A percentile compares a stretch with the other conserved stretches of the same genome.
phyloP scores from a whole-genome alignment of 1,284 basidiomycete species.

The Chondrostereum purpureum region DNA sequence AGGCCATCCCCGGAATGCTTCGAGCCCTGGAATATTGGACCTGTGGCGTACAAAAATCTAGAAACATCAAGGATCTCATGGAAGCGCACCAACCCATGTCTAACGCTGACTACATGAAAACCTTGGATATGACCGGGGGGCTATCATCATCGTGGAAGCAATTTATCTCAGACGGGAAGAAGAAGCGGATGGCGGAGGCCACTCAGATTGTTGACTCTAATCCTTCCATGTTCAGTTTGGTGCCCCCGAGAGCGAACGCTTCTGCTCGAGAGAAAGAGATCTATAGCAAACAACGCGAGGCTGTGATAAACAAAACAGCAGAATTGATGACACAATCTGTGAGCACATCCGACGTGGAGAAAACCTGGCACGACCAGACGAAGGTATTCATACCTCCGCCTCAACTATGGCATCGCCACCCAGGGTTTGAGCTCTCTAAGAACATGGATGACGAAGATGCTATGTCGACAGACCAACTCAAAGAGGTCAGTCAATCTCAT shows the following conservation, averaged over 20 bases:
- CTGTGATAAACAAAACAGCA: neutral
- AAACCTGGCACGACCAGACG: neutral
- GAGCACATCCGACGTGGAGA: neutral
- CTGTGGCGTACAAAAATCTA: neutral
- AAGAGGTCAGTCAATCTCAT: neutral
- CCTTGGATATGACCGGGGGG: neutral
- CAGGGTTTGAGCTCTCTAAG: neutral
- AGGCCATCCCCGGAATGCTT: neutral
- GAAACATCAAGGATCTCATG: neutral
- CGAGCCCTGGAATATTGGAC: neutral
- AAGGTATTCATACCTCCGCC: neutral
- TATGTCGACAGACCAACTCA: neutral
- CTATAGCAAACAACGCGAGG: neutral
- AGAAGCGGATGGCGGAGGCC: neutral
- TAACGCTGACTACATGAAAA: neutral
- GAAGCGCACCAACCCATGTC: neutral
- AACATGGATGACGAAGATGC: neutral
- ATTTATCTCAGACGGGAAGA: neutral
- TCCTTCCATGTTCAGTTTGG: neutral
- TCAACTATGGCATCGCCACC: neutral
- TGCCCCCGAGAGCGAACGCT: neutral
- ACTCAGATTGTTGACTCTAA: neutral
- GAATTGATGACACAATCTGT: neutral
- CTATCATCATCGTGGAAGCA: neutral
- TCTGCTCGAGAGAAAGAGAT: neutral